Conservation (phyloP, 2,329 filamentous ascomycete species). For the Mycocentrospora acerina region DNA sequence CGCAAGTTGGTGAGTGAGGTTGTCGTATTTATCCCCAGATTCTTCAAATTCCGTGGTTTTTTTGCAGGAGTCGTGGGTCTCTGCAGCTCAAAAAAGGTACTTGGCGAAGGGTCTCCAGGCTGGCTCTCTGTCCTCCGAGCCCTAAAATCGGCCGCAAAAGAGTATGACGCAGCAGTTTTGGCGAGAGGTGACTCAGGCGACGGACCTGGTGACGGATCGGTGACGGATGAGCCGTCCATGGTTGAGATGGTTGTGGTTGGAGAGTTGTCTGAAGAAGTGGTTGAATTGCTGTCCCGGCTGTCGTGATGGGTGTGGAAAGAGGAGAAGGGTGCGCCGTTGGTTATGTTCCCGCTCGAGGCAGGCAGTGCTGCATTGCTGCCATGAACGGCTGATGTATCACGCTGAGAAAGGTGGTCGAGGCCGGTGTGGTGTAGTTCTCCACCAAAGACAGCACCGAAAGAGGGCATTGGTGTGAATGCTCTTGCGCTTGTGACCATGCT, state of each 20-base stretch:
- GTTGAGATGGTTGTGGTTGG: slow-evolving; percentile 93
- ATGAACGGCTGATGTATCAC: slow-evolving; percentile 21
- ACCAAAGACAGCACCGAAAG: slow-evolving; percentile 75
- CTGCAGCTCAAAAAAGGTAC: slow-evolving; percentile 57
- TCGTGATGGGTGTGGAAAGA: slow-evolving; percentile 63
- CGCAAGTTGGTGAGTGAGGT: slow-evolving; percentile 50
- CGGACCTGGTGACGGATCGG: slow-evolving; percentile 83
- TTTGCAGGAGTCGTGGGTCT: slow-evolving; percentile 58
- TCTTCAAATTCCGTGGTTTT: slow-evolving; percentile 80
- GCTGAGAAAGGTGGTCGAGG: slow-evolving; percentile 48
- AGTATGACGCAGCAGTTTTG: slow-evolving; percentile 68
- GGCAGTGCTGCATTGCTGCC: slow-evolving; percentile 35
- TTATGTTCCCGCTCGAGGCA: slow-evolving; percentile 38
- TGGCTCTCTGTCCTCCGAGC: slow-evolving; percentile 34
- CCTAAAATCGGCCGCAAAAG: slow-evolving; percentile 62
- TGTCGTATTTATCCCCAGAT: slow-evolving; percentile 73
- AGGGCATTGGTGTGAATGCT: slow-evolving; percentile 59
- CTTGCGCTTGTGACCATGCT: slow-evolving; percentile 43
- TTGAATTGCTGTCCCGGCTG: slow-evolving; percentile 76
- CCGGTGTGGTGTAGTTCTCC: slow-evolving; percentile 55
- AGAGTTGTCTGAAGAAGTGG: slow-evolving; percentile 88
- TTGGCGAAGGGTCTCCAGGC: slow-evolving; percentile 47
- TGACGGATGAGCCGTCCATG: slow-evolving; percentile 85
- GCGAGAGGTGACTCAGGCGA: slow-evolving; percentile 88
- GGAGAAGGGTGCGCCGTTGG: slow-evolving; percentile 36